phyloP scores from a whole-genome alignment of 1,284 basidiomycete species.

The Coniferiporia sulphurascens region DNA sequence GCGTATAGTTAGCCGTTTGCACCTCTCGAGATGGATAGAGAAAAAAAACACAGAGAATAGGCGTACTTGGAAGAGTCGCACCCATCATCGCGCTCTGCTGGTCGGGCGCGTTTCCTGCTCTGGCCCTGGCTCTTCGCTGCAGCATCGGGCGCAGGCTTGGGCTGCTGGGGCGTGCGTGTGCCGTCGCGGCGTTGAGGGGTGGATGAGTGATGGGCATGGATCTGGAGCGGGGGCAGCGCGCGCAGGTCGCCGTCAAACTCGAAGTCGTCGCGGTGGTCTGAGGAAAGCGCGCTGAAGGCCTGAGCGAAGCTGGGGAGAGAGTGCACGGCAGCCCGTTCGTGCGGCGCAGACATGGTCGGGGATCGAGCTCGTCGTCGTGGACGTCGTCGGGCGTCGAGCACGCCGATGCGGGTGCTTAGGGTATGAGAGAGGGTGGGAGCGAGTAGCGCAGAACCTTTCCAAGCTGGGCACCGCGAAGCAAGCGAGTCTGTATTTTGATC shows the following conservation, averaged over 20 bases:
- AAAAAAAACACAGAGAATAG: not conserved
- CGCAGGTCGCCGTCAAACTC: not conserved
- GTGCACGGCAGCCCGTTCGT: conserved; percentile 4
- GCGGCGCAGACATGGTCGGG: not conserved
- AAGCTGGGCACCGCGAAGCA: not conserved
- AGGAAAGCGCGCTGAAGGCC: conserved; percentile 15
- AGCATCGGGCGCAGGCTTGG: not conserved
- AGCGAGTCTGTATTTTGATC: not conserved
- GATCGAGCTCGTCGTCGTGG: not conserved
- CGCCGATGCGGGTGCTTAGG: not conserved
- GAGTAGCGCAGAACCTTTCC: not conserved
- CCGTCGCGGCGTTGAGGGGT: not conserved
- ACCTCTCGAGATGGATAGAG: no score
- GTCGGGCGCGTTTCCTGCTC: not conserved
- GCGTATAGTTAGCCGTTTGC: not conserved
- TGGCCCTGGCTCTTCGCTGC: not conserved
- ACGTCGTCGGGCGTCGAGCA: not conserved
- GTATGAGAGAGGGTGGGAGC: not conserved
- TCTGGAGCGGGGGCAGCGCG: conserved; percentile 10
- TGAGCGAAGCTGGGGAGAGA: conserved; percentile 19
- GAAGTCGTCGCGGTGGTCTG: conserved; percentile 4
- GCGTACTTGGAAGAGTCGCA: conserved; percentile 11
- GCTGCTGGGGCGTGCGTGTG: conserved; percentile 1
- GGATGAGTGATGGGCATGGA: not conserved
- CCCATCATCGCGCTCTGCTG: not conserved